A percentile compares a stretch with the other conserved stretches of the same genome.
These are phyloP conservation scores for Perkinsus marinus DNA, from an alignment of 169 alveolate species.

Conservation along the genomic window DNA sequence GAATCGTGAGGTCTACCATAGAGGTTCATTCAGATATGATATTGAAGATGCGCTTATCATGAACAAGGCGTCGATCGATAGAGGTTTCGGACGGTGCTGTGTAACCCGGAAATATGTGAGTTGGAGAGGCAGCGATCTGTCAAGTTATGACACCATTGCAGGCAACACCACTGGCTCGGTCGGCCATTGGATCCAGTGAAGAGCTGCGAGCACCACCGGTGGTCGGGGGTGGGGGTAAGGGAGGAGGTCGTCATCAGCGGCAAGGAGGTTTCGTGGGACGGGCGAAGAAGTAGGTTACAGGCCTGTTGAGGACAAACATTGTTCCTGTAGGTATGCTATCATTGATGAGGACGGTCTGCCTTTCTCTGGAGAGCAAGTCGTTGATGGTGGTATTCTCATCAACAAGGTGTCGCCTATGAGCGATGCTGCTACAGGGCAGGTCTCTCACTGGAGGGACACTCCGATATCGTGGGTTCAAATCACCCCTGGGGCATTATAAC, in stretches of 20 bases:
- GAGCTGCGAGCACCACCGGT: conserved; percentile 15
- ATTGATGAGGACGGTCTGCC: conserved; percentile 69
- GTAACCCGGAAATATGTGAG: conserved; percentile 29
- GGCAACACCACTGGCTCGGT: neutral
- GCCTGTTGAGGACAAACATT: neutral
- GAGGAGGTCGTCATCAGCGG: neutral
- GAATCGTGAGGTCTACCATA: neutral
- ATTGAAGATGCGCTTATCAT: conserved; percentile 98
- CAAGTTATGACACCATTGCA: conserved; percentile 33
- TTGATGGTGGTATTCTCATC: conserved; percentile 65
- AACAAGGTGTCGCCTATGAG: conserved; percentile 63
- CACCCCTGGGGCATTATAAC: neutral
- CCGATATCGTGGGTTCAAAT: neutral
- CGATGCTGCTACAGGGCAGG: conserved; percentile 11
- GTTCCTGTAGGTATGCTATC: neutral
- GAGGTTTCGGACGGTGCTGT: conserved; percentile 92
- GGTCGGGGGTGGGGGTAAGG: neutral
- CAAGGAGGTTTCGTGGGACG: neutral
- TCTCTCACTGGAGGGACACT: neutral
- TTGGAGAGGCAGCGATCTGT: conserved; percentile 42
- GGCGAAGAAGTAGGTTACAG: neutral
- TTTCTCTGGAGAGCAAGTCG: conserved; percentile 52
- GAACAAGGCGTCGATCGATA: conserved; percentile 91
- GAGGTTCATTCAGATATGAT: conserved; percentile 76
- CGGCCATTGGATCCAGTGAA: neutral